Evolutionary conservation across 2,329 filamentous ascomycete genomes (phyloP).

Genomic region (Venturia carpophila): DNA sequence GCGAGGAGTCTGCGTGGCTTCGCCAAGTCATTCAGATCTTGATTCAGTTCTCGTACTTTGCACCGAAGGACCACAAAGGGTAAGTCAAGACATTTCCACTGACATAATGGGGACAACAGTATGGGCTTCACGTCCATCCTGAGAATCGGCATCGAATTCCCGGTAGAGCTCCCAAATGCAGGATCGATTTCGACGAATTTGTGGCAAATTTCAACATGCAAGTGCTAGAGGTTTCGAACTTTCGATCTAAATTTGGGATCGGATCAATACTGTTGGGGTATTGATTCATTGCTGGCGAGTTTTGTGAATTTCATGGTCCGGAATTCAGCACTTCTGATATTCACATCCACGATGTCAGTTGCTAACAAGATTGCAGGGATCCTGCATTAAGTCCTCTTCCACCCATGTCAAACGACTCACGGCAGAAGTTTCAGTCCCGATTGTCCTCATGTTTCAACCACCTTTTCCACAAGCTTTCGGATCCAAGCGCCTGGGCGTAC

Average conservation of each 20-base stretch:
- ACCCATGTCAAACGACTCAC: conserved; percentile 39
- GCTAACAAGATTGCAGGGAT: not conserved
- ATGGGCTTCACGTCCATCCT: not conserved
- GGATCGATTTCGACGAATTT: not conserved
- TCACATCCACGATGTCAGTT: not conserved
- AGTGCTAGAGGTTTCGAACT: not conserved
- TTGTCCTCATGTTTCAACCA: conserved; percentile 49
- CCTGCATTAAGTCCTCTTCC: conserved; percentile 30
- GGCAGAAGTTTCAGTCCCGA: conserved; percentile 46
- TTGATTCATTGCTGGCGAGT: not conserved
- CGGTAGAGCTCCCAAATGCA: too few species aligned
- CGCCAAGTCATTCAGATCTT: conserved; percentile 39
- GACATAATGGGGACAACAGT: not conserved
- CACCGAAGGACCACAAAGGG: conserved; percentile 25
- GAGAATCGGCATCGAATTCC: not conserved
- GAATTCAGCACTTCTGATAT: not conserved
- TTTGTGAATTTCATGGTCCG: not conserved
- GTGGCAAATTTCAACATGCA: not conserved
- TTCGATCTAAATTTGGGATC: not conserved
- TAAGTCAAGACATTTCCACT: not conserved
- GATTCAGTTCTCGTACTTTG: conserved; percentile 45
- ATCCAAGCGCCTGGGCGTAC: conserved; percentile 14
- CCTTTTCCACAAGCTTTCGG: conserved; percentile 30
- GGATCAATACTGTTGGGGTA: not conserved
- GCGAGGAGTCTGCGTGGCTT: conserved; percentile 36